Conservation (phyloP, 2,329 filamentous ascomycete species). For the Sporothrix protearum region DNA sequence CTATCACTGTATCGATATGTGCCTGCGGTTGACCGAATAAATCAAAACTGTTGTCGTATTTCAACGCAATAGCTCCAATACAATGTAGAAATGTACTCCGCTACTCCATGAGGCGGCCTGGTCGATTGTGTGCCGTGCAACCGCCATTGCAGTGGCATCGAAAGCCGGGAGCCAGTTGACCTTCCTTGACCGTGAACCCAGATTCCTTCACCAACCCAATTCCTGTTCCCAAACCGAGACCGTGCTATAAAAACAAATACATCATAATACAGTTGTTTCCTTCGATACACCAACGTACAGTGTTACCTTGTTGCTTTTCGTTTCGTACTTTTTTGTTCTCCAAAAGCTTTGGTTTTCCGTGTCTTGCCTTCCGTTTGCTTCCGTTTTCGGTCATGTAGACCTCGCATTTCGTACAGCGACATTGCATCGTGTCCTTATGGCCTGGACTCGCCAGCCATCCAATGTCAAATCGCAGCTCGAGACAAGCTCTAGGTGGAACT, state of each 20-base stretch:
- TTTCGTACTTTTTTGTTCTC: neutral
- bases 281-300: neutral
- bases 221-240: neutral
- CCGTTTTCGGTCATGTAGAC: neutral
- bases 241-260: slow-evolving; percentile 20
- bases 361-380: neutral
- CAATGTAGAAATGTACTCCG: neutral
- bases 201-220: neutral
- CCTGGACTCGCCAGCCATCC: neutral
- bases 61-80: slow-evolving; percentile 6
- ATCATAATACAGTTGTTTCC: slow-evolving; percentile 21
- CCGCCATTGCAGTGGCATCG: neutral
- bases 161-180: neutral
- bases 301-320: neutral
- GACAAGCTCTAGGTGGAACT: neutral
- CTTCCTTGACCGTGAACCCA: neutral
- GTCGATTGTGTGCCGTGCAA: neutral
- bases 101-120: neutral
- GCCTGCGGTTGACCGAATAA: neutral
- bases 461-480: neutral
- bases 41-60: neutral
- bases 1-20: neutral
- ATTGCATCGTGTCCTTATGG: neutral
- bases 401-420: neutral
- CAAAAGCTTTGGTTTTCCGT: neutral